phyloP scores from a whole-genome alignment of 2,329 filamentous ascomycete species.

The Penicillium decumbens region DNA sequence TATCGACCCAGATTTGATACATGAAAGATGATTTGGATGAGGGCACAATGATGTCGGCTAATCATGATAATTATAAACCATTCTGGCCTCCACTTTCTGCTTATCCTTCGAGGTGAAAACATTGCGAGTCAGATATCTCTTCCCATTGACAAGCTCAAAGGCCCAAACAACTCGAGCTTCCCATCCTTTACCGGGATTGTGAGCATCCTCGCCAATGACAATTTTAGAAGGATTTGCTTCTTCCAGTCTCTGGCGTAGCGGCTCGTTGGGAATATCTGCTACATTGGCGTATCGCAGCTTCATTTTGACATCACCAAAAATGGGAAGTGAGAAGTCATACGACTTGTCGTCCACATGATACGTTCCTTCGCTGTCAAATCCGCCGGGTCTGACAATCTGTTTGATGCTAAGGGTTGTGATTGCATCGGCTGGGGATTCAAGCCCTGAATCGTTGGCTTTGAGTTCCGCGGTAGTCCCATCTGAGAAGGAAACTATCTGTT shows the following conservation, averaged over 20 bases:
- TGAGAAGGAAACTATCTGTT: conserved; percentile 3
- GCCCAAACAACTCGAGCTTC: conserved; percentile 17
- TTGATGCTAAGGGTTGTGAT: conserved; percentile 11
- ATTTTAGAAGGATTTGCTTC: background rate
- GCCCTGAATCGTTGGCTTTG: background rate
- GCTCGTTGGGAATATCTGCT: conserved; percentile 5
- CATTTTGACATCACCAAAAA: conserved; percentile 18
- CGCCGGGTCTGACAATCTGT: conserved; percentile 14
- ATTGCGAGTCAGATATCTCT: conserved; percentile 14
- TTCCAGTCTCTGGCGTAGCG: conserved; percentile 2
- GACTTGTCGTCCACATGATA: conserved; percentile 12
- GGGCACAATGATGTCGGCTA: background rate
- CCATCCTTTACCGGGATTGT: conserved; percentile 14
- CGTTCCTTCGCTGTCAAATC: conserved; percentile 15
- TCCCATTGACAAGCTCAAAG: conserved; percentile 15
- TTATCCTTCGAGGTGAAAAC: conserved; percentile 3
- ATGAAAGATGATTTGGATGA: background rate
- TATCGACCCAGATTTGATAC: too few species aligned
- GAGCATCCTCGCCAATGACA: conserved; percentile 14
- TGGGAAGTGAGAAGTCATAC: conserved; percentile 10
- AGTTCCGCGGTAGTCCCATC: background rate
- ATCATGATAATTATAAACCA: conserved; percentile 8
- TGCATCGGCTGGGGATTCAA: background rate
- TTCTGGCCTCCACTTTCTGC: background rate
- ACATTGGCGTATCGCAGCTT: conserved; percentile 4